Evolutionary conservation across 257 asterid species (phyloP).

Genomic region (Ocimum tenuiflorum): DNA sequence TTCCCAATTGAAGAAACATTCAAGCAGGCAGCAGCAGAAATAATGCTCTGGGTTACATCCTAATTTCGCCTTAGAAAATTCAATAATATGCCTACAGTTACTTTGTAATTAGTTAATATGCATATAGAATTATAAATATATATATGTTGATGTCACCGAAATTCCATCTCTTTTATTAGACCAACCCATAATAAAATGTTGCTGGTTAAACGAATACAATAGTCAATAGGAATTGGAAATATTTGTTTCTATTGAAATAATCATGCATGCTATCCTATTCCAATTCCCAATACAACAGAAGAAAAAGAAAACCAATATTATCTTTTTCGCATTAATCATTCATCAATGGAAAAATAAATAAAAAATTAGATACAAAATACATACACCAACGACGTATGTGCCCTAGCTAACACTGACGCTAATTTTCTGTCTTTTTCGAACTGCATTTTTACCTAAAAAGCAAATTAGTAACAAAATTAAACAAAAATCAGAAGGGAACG

Average conservation of each 20-base stretch:
- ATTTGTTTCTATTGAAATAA: too few species aligned
- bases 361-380: constrained; percentile 34
- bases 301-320: too few species aligned
- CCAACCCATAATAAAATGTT: too few species aligned
- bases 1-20: constrained; percentile 50
- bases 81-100: too few species aligned
- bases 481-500: constrained; percentile 42
- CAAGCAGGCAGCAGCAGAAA: constrained; percentile 63
- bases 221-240: too few species aligned
- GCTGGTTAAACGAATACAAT: too few species aligned
- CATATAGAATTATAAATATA: too few species aligned
- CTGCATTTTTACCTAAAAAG: constrained; percentile 4
- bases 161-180: too few species aligned
- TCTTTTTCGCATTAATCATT: neutral
- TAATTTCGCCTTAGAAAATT: neutral
- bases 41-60: constrained; percentile 41
- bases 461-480: neutral
- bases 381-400: constrained; percentile 30
- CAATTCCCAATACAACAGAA: too few species aligned
- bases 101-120: too few species aligned
- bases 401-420: constrained; percentile 20
- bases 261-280: too few species aligned
- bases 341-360: neutral
- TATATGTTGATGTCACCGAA: too few species aligned
- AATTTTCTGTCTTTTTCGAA: neutral